Percentiles rank a stretch among this genome's conserved stretches.
Conservation (phyloP, 306 rosid species). For the Lathyrus oleraceus region DNA sequence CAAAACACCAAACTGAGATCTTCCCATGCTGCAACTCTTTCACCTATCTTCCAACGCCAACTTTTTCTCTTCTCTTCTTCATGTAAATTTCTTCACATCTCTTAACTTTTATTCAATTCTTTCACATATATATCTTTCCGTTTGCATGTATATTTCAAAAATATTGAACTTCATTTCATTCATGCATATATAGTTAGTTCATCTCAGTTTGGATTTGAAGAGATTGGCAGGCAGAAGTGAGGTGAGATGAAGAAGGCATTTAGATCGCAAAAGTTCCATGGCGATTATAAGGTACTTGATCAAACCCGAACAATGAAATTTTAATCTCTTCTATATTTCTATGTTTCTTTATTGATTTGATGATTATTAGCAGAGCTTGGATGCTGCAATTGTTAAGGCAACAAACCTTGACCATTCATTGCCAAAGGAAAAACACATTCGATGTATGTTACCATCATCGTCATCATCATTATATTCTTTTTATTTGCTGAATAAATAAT, state of each 20-base stretch:
- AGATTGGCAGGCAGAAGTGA: constrained; percentile 53
- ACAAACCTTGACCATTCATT: constrained; percentile 63
- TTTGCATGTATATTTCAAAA: not conserved
- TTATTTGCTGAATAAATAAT: not conserved
- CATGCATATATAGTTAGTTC: not conserved
- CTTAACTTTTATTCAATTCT: not conserved
- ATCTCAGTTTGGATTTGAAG: constrained; percentile 6
- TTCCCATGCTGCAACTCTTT: not conserved
- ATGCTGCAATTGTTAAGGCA: constrained; percentile 75
- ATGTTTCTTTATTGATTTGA: not conserved
- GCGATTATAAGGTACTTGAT: constrained; percentile 66
- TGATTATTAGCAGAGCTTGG: constrained; percentile 63
- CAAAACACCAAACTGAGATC: not conserved
- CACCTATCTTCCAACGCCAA: constrained; percentile 18
- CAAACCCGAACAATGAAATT: not conserved
- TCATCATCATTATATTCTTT: constrained; percentile 1
- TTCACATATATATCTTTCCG: too few species aligned
- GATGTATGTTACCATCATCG: constrained; percentile 46
- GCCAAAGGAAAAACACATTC: constrained; percentile 81
- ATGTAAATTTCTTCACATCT: constrained; percentile 20
- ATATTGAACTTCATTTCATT: not conserved
- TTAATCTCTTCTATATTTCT: not conserved
- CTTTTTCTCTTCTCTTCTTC: not conserved
- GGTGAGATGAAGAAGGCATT: constrained; percentile 68
- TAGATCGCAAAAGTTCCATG: constrained; percentile 56